Base-by-base conservation (phyloP, 2,329 filamentous ascomycete species). In the Tolypocladium endophyticum region DNA sequence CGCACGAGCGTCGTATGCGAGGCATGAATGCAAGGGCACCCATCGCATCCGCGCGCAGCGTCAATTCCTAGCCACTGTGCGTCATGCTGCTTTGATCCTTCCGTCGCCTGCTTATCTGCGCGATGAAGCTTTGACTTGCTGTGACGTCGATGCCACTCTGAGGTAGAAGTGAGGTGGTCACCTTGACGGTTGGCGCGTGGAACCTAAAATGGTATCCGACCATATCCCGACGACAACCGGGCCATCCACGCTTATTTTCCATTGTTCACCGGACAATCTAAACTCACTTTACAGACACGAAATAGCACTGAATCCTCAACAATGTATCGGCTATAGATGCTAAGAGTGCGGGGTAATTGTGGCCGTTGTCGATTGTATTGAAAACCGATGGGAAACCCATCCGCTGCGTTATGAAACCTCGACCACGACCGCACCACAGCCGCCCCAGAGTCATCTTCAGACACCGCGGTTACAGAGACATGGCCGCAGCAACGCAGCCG, bases 401-500 rank as follows among this genome's bases (percentile, higher is more conserved):
- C 56, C 63, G 63, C 61, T 64, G 62, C 64, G 69, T 65, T 57
- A 72, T 72, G 71, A 71, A 62, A 69, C 59, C 63, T 54, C 67
- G 64, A 66, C 62, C 66, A 63, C 63, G 67, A 23, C 59, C 67
- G 56, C 68, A 65, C 41, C 67, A 67, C 57, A 63, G 57, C 60
- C 72, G 70, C 55, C 66, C 70, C 47, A 69, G 67, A 66, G 68
- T 73, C 61, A 60, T 72, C 61, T 74, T 74, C 62, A 65, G 64
- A 58, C 67, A 65, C 59, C 68, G 63, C 59, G 64, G 57, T 41
- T 63, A 53, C 52, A 67, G 58, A 59, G 61, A 58, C 59, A 64
- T 58, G 58, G 59, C 63, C 56, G 41, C 58, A 61, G 57, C 59
- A 56, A 16, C 60, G 61, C 50, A 16, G 41, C 53, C 54, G 53